A percentile compares a stretch with the other conserved stretches of the same genome.
phyloP scores from a whole-genome alignment of 768 basidiomycete species.

The Calocybe cyanea region DNA sequence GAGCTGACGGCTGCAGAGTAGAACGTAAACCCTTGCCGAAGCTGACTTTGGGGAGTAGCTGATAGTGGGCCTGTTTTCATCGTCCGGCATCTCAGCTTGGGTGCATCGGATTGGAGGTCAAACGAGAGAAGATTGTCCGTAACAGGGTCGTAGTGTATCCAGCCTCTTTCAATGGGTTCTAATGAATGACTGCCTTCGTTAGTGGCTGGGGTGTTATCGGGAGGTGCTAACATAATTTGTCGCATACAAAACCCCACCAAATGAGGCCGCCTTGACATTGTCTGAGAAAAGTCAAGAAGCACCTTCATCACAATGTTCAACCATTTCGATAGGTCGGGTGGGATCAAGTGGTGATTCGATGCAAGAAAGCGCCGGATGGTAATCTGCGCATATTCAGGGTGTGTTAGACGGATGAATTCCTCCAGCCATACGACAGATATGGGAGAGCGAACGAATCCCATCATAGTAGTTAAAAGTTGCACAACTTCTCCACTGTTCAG shows the following conservation, averaged over 20 bases:
- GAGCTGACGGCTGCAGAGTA: no score
- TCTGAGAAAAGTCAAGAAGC: constrained; percentile 3
- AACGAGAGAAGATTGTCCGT: constrained; percentile 1
- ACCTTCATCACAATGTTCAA: not conserved
- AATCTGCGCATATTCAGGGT: not conserved
- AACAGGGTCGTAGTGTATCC: constrained; percentile 6
- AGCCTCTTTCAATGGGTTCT: not conserved
- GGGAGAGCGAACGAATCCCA: not conserved
- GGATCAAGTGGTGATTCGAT: not conserved
- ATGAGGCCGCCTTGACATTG: constrained; percentile 3
- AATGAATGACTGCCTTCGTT: not conserved
- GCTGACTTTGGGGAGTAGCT: no score
- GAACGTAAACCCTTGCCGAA: no score
- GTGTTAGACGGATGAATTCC: not conserved
- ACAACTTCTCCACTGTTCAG: not conserved
- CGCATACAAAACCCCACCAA: constrained; percentile 3
- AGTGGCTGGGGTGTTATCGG: not conserved
- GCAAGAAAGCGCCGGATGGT: not conserved
- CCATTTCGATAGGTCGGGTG: not conserved
- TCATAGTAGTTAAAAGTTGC: not conserved
- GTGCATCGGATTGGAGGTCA: not conserved
- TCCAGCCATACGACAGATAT: not conserved
- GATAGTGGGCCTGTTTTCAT: no score
- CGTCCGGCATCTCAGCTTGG: not conserved
- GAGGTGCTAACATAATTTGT: no score